Percentiles rank a stretch among this genome's conserved stretches.
Evolutionary conservation across 164 flowering plant species (phyloP).

Genomic region (Sedum album): DNA sequence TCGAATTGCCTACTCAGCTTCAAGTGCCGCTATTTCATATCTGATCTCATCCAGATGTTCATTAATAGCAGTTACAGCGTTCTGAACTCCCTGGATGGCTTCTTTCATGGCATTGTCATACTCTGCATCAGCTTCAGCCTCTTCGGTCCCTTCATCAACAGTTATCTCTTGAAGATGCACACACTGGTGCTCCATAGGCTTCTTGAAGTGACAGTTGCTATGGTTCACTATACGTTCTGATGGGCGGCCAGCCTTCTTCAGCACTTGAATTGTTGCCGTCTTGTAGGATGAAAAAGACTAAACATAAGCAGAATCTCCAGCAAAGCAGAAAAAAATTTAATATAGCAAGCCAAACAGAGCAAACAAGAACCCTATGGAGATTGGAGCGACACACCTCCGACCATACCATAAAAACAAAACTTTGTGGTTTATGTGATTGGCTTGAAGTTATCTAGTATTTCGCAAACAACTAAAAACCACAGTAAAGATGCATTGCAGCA

Average conservation of each 20-base stretch:
- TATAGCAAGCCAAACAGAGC: neutral
- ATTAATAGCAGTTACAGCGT: neutral
- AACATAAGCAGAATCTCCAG: neutral
- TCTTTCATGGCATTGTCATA: constrained; percentile 73
- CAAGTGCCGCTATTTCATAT: neutral
- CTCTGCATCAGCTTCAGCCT: constrained; percentile 89
- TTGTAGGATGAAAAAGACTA: constrained; percentile 14
- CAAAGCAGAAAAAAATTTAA: no score
- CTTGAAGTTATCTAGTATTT: neutral
- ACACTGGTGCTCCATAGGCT: constrained; percentile 57
- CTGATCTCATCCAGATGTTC: neutral
- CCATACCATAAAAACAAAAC: neutral
- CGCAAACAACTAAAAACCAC: no score
- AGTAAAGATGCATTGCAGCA: no score
- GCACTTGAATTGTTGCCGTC: constrained; percentile 85
- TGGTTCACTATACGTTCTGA: constrained; percentile 80
- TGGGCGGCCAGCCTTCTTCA: constrained; percentile 93
- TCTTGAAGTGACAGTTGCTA: constrained; percentile 56
- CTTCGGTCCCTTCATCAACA: constrained; percentile 83
- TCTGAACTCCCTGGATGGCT: constrained; percentile 84
- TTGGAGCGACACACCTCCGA: neutral
- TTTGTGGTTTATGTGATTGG: no score
- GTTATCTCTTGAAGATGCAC: constrained; percentile 77
- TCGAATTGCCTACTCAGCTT: neutral
- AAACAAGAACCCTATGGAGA: neutral